phyloP scores from a whole-genome alignment of 2,329 filamentous ascomycete species.

The Trichoderma harzianum region DNA sequence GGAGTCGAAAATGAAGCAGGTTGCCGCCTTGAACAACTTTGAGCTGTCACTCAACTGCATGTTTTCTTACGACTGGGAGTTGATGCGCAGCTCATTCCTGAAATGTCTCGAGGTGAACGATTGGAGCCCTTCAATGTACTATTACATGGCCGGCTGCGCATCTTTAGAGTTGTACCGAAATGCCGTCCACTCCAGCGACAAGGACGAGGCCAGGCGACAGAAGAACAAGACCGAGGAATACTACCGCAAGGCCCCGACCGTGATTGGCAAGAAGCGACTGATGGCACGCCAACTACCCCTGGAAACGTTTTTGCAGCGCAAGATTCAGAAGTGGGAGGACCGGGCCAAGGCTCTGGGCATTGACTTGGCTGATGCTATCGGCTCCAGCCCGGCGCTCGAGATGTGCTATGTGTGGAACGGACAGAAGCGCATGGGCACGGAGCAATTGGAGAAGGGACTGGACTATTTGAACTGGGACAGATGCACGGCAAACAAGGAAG shows the following conservation, averaged over 20 bases:
- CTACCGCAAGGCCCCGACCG: constrained; percentile 66
- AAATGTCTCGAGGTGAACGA: constrained; percentile 76
- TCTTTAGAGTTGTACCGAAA: constrained; percentile 80
- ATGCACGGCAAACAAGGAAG: constrained; percentile 48
- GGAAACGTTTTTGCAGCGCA: constrained; percentile 79
- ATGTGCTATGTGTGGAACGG: constrained; percentile 96
- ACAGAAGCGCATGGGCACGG: constrained; percentile 69
- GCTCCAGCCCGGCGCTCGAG: constrained; percentile 77
- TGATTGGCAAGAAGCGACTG: constrained; percentile 82
- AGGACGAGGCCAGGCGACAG: constrained; percentile 48
- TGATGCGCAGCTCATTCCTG: constrained; percentile 72
- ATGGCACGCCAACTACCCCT: constrained; percentile 88
- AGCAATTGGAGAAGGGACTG: constrained; percentile 62
- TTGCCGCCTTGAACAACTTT: constrained; percentile 80
- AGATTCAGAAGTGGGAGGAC: constrained; percentile 84
- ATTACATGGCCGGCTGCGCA: constrained; percentile 77
- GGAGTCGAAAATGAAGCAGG: constrained; percentile 77
- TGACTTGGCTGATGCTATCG: constrained; percentile 74
- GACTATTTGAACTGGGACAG: constrained; percentile 62
- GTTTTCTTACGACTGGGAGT: constrained; percentile 72
- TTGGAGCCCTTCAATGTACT: constrained; percentile 88
- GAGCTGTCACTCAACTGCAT: constrained; percentile 76
- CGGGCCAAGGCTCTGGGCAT: constrained; percentile 64
- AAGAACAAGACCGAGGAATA: constrained; percentile 66
- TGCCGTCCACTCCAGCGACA: constrained; percentile 38